Conservation (phyloP, 1,284 basidiomycete species). For the Polyporus tsugae region DNA sequence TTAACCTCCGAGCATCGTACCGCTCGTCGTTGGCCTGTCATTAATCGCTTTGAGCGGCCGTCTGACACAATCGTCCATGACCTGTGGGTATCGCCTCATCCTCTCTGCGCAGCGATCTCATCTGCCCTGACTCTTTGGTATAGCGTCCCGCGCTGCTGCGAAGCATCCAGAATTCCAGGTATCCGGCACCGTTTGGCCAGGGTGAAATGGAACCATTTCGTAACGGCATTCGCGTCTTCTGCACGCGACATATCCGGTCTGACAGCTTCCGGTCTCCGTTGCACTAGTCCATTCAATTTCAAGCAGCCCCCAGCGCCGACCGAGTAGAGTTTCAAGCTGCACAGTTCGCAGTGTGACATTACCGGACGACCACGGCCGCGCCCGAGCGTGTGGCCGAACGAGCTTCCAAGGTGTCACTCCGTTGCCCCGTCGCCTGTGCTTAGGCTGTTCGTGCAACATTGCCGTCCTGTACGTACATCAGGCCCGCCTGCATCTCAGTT, state of each 20-base stretch:
- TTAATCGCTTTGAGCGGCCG: conserved; percentile 20
- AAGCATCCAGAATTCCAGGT: not conserved
- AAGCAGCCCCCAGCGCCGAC: not conserved
- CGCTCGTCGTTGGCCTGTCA: conserved; percentile 18
- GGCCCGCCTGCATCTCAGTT: conserved; percentile 3
- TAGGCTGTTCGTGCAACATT: conserved; percentile 1
- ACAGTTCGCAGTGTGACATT: not conserved
- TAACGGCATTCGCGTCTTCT: not conserved
- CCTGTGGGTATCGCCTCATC: conserved; percentile 7
- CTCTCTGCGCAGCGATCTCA: conserved; percentile 13
- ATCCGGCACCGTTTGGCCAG: not conserved
- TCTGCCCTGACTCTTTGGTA: conserved; percentile 3
- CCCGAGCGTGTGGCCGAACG: conserved; percentile 7
- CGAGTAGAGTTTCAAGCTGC: not conserved
- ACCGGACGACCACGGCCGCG: not conserved
- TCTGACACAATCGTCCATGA: conserved; percentile 13
- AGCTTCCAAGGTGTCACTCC: not conserved
- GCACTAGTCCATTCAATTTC: not conserved
- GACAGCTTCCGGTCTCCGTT: not conserved
- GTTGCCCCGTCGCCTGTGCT: not conserved
- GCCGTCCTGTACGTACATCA: not conserved
- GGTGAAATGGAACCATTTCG: not conserved
- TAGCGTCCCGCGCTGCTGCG: conserved; percentile 12
- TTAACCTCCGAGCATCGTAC: conserved; percentile 22
- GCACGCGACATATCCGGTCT: not conserved